Conservation (phyloP, 2,329 filamentous ascomycete species). For the Knufia petricola region DNA sequence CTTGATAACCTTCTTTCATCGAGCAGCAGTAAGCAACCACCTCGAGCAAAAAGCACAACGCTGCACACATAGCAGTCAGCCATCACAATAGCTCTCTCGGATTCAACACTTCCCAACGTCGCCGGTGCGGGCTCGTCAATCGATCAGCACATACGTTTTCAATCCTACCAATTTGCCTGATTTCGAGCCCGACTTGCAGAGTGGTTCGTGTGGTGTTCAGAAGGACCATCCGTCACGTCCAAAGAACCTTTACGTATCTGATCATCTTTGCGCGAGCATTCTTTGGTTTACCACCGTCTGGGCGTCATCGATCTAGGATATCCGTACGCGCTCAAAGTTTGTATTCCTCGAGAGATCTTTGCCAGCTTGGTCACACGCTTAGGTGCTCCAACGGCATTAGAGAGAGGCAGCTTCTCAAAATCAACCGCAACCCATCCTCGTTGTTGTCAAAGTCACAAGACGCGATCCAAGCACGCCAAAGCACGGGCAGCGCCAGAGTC, state of each 20-base stretch:
- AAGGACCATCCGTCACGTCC: neutral
- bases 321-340: neutral
- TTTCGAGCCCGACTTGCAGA: neutral
- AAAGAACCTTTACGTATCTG: neutral
- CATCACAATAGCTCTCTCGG: too few relatives aligned
- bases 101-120: too few relatives aligned
- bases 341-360: neutral
- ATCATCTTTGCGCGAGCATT: neutral
- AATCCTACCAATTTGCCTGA: neutral
- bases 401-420: too few relatives aligned
- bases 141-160: neutral
- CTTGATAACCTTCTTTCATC: neutral
- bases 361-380: neutral
- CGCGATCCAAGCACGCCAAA: neutral
- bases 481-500: neutral
- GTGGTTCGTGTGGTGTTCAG: too few relatives aligned
- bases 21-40: neutral
- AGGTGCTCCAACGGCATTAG: too few relatives aligned
- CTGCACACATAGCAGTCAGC: neutral
- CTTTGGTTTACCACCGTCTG: neutral
- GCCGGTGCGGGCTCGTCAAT: too few relatives aligned
- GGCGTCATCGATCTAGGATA: constrained; percentile 1
- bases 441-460: neutral
- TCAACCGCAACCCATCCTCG: neutral
- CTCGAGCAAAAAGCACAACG: neutral